Conservation (phyloP, 2,329 filamentous ascomycete genomes). For the Emmonsiellopsis sp. region DNA sequence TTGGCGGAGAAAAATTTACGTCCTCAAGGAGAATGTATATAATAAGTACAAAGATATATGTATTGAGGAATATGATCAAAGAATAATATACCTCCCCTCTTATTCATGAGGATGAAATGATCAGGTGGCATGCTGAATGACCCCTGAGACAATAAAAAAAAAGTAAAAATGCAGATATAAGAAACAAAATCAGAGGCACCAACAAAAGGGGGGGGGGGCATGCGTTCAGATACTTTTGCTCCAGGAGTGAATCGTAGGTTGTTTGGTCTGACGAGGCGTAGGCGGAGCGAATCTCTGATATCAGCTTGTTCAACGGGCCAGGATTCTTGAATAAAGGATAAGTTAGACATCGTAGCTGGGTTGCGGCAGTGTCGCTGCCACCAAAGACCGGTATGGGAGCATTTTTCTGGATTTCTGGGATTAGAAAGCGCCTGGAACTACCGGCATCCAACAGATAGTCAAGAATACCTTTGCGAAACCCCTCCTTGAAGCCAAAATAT, state of each 20-base stretch:
- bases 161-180: no score
- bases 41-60: no score
- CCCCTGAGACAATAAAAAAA: no score
- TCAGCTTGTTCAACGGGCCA: constrained; percentile 13
- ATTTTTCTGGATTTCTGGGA: constrained; percentile 7
- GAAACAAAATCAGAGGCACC: no score
- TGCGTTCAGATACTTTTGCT: constrained; percentile 19
- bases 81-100: no score
- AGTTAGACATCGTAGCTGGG: constrained; percentile 12
- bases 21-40: no score
- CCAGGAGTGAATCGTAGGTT: constrained; percentile 9
- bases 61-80: no score
- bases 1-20: no score
- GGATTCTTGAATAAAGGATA: constrained; percentile 18
- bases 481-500: background rate
- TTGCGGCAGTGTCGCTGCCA: constrained; percentile 19
- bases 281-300: constrained; percentile 18
- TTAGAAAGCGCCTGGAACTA: background rate
- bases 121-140: no score
- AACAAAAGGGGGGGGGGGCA: constrained; percentile 4
- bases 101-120: no score
- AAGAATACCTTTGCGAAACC: background rate
- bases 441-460: constrained; percentile 1
- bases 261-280: constrained; percentile 17
- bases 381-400: constrained; percentile 14